Evolutionary conservation across 2,329 filamentous ascomycete genomes (phyloP).

Genomic region (Paecilomyces niveus): DNA sequence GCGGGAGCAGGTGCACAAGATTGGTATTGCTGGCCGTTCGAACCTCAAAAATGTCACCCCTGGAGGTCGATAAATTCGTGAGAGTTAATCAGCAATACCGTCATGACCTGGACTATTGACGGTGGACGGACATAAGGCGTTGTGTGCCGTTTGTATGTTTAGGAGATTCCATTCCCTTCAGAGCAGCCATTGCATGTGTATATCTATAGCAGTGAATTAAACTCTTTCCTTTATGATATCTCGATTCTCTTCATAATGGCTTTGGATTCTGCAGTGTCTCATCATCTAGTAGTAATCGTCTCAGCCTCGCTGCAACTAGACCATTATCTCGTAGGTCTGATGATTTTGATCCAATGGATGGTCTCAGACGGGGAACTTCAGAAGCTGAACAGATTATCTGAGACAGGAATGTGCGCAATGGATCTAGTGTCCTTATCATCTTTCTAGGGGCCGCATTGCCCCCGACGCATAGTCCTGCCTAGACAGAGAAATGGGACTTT

Average conservation of each 20-base stretch:
- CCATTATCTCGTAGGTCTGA: neutral
- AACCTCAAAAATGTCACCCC: conserved; percentile 48
- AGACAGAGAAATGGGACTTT: neutral
- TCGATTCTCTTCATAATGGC: neutral
- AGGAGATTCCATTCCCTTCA: neutral
- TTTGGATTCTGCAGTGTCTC: neutral
- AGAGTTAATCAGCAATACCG: neutral
- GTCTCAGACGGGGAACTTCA: neutral
- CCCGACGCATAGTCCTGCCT: neutral
- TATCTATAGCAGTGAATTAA: neutral
- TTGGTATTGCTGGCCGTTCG: conserved; percentile 67
- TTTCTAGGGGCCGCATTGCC: neutral
- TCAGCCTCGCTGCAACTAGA: too few species aligned
- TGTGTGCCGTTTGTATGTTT: neutral
- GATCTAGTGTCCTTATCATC: neutral
- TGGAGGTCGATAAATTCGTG: conserved; percentile 14
- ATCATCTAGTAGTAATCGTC: neutral
- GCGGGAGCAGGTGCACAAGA: conserved; percentile 70
- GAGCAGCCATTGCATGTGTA: neutral
- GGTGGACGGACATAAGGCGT: neutral
- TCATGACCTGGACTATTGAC: neutral
- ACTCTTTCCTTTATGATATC: neutral
- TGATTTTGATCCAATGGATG: neutral
- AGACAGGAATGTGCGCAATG: neutral
- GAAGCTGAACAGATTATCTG: neutral